Evolutionary conservation across 345 rosid species (phyloP), one percentile per base, ranked within the genome.

Genomic region (Geranium rotundifolium): DNA sequence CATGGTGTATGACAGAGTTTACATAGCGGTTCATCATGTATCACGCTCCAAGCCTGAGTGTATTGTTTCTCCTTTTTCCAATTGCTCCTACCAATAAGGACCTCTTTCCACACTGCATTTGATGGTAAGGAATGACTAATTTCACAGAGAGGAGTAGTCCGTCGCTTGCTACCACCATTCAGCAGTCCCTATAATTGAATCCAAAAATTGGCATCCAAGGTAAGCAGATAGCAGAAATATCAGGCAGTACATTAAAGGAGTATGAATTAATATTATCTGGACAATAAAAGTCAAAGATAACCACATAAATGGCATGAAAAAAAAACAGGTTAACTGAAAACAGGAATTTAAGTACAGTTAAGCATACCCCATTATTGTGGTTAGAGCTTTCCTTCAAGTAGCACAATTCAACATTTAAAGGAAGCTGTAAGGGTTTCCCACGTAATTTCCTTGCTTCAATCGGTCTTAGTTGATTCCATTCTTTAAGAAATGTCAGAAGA

Each of bases 341-440:
- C 54, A 29, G 54, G 49, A 29, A 52, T 63, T 20, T 17, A 54
- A 16, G 20, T 18, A 34, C 41, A 34, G 6, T 34, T 34, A 34
- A 55, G 70, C 78, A 67, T 81, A 92, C 96, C 89, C 69, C 77
- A 14, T 54, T 62, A 69, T 71, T 77, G 80, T 89, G 97, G 74
- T 77, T 87, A 60, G 60, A 68, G 64, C 79, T 84, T 83, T 87
- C 98, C 66, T 82, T 84, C 84, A 87, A 85, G 86, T 74, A 85
- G 77, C 91, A 85, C 63, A 92, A 72, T 77, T 92, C 98, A 79
- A 83, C 69, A 56, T 82, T 81, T 60, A 92, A 67, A 72, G 98
- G 98, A 65, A 87, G 84, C 70, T 84, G 98, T 79, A 92, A 72
- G 69, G 95, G 90, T 78, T 87, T 92, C 64, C 95, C 96, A 65